Conservation (phyloP, 2,329 filamentous ascomycete species). For the Mariannaea elegans region DNA sequence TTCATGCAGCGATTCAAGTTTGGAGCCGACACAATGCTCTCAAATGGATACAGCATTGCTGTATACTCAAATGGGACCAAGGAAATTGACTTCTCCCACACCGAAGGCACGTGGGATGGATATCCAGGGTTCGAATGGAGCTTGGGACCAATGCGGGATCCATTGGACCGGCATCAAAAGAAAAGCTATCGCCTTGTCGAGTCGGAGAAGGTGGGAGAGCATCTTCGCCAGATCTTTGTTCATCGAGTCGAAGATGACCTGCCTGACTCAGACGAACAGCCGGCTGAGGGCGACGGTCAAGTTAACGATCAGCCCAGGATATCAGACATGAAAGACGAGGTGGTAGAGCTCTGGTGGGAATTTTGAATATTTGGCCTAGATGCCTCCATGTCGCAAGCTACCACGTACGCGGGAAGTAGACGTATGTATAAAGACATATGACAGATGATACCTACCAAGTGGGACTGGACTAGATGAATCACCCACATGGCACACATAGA, state of each 20-base stretch:
- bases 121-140: constrained; percentile 61
- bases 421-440: constrained; percentile 26
- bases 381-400: constrained; percentile 6
- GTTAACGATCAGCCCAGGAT: constrained; percentile 23
- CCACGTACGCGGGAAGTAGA: neutral
- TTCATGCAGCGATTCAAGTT: constrained; percentile 65
- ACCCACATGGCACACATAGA: constrained; percentile 23
- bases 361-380: no score
- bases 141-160: constrained; percentile 59
- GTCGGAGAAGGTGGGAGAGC: constrained; percentile 51
- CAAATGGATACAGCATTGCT: constrained; percentile 67
- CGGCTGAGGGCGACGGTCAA: constrained; percentile 27
- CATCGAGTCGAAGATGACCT: constrained; percentile 50
- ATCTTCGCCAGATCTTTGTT: constrained; percentile 65
- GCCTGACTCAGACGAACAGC: constrained; percentile 44
- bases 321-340: constrained; percentile 49
- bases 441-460: constrained; percentile 34
- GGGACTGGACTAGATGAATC: constrained; percentile 29
- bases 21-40: constrained; percentile 57
- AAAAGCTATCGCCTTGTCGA: constrained; percentile 60
- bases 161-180: constrained; percentile 53
- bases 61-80: constrained; percentile 54
- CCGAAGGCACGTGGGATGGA: constrained; percentile 64
- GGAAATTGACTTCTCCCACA: constrained; percentile 52
- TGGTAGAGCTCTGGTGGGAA: constrained; percentile 60